phyloP scores from a whole-genome alignment of 108 stramenopile genomes.

The Nitzschia sp. region DNA sequence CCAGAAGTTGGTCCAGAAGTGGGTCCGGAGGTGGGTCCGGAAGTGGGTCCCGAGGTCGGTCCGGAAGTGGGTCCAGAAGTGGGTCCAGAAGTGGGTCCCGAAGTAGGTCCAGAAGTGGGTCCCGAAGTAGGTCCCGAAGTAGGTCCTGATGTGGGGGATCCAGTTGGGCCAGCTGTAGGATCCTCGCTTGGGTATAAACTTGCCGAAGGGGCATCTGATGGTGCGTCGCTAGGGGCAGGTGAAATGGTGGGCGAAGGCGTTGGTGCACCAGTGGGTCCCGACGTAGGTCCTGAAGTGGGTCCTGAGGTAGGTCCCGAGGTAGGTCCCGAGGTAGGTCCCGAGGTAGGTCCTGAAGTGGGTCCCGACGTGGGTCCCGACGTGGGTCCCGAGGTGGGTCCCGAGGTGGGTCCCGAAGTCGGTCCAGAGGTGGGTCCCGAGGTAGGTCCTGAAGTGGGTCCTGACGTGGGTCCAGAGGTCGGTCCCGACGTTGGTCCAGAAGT shows the following conservation, averaged over 20 bases:
- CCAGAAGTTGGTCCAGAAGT: constrained; percentile 13
- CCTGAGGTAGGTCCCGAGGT: constrained; percentile 16
- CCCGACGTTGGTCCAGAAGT: constrained; percentile 11
- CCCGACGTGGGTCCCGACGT: constrained; percentile 14
- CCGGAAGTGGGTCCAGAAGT: constrained; percentile 20
- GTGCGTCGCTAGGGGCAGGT: constrained; percentile 17
- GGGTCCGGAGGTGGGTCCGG: constrained; percentile 20
- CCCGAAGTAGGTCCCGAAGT: neutral
- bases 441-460: constrained; percentile 24
- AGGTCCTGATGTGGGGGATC: constrained; percentile 9
- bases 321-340: constrained; percentile 25
- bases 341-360: constrained; percentile 17
- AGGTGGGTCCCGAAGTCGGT: constrained; percentile 16
- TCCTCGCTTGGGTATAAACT: constrained; percentile 7
- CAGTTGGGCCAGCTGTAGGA: constrained; percentile 15
- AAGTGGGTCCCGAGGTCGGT: constrained; percentile 16
- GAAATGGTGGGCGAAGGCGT: constrained; percentile 6
- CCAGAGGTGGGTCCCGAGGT: constrained; percentile 17
- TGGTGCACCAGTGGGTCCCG: constrained; percentile 23
- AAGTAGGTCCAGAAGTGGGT: constrained; percentile 13
- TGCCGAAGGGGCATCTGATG: constrained; percentile 16
- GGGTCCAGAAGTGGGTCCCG: constrained; percentile 16
- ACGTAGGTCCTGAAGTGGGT: constrained; percentile 17
- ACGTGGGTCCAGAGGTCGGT: constrained; percentile 20
- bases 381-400: constrained; percentile 22